Conservation (phyloP, 1,139 yeast species). For the Suhomyces bolitotheri region DNA sequence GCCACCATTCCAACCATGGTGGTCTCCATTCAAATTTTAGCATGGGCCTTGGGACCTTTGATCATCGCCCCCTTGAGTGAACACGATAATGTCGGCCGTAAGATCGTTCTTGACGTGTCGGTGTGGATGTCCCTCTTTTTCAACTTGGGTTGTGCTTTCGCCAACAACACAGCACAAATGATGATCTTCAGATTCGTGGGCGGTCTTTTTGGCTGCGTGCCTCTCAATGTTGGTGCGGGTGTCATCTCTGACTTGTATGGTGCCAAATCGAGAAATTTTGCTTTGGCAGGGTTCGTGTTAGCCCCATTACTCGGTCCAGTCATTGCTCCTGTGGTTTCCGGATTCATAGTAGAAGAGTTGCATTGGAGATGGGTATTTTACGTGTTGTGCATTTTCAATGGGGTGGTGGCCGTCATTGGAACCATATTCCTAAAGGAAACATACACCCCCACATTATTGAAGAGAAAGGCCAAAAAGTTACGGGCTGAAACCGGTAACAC, state of each 20-base stretch:
- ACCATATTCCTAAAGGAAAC: conserved; percentile 42
- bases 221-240: conserved; percentile 48
- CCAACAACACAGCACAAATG: conserved; percentile 41
- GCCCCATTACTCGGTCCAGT: conserved; percentile 60
- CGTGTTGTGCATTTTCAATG: conserved; percentile 44
- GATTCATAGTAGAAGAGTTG: conserved; percentile 35
- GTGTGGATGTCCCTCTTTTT: conserved; percentile 35
- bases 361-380: conserved; percentile 49
- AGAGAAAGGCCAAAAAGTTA: conserved; percentile 31
- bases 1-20: conserved; percentile 37
- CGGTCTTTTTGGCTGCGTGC: conserved; percentile 43
- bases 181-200: conserved; percentile 42
- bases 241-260: conserved; percentile 37
- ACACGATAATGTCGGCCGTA: conserved; percentile 43
- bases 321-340: conserved; percentile 59
- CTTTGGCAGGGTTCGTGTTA: conserved; percentile 45
- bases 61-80: conserved; percentile 48
- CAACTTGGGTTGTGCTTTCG: conserved; percentile 44
- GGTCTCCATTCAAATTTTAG: conserved; percentile 45
- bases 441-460: conserved; percentile 40
- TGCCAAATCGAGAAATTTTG: conserved; percentile 38
- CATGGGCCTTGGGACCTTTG: conserved; percentile 51
- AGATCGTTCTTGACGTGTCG: conserved; percentile 39
- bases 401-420: conserved; percentile 37
- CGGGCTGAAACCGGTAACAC: conserved; percentile 39